Evolutionary conservation across 2,329 filamentous ascomycete species (phyloP).

Genomic region (Leptosphaerulina australis): DNA sequence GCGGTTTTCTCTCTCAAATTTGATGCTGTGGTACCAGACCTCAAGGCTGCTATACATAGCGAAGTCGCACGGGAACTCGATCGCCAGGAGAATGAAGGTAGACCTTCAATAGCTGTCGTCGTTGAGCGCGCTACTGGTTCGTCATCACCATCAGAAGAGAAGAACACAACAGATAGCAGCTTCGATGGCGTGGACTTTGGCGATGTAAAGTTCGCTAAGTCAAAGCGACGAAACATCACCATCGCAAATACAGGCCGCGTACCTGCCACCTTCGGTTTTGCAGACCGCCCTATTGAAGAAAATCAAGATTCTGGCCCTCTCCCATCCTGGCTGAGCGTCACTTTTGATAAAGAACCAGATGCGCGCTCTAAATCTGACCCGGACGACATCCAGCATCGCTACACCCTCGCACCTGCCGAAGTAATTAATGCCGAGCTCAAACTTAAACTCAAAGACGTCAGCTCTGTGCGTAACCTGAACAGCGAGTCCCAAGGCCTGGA

Average conservation of each 20-base stretch:
- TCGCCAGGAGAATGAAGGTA: conserved; percentile 86
- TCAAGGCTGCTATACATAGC: conserved; percentile 82
- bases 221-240: conserved; percentile 71
- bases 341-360: conserved; percentile 63
- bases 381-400: conserved; percentile 52
- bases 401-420: conserved; percentile 83
- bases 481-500: conserved; percentile 70
- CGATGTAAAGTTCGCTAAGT: conserved; percentile 70
- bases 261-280: conserved; percentile 77
- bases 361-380: conserved; percentile 32
- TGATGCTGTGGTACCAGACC: conserved; percentile 81
- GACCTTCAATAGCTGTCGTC: conserved; percentile 81
- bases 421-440: conserved; percentile 74
- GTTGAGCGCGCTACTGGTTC: conserved; percentile 63
- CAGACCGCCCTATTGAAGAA: conserved; percentile 68
- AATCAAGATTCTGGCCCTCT: conserved; percentile 51
- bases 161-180: conserved; percentile 45
- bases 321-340: conserved; percentile 73
- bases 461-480: conserved; percentile 73
- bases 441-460: conserved; percentile 67
- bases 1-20: conserved; percentile 85
- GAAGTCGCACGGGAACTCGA: conserved; percentile 90
- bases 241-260: conserved; percentile 92
- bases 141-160: conserved; percentile 21
- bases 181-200: conserved; percentile 77